phyloP scores from a whole-genome alignment of 768 basidiomycete genomes.

The Suillus discolor region DNA sequence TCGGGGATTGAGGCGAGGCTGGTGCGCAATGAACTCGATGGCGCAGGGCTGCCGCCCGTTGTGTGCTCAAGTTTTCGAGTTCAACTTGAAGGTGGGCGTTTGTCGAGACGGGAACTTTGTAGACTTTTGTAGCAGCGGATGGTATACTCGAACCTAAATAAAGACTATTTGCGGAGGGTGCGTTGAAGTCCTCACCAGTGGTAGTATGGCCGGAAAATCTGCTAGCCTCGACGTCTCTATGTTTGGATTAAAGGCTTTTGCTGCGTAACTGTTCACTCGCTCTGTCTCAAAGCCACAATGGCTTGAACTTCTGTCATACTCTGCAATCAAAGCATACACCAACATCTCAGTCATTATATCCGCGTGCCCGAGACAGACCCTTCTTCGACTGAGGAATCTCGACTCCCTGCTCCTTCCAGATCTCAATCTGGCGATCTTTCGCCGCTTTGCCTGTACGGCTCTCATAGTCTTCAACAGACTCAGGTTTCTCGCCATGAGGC shows the following conservation, averaged over 20 bases:
- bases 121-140: too few species aligned
- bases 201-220: too few species aligned
- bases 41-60: too few species aligned
- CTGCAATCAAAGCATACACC: not conserved
- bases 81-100: too few species aligned
- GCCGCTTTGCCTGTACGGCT: constrained; percentile 62
- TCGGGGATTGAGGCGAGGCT: too few species aligned
- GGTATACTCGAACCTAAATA: too few species aligned
- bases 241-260: not conserved
- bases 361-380: constrained; percentile 42
- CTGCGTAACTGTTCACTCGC: not conserved
- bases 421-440: constrained; percentile 71
- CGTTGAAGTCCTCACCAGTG: too few species aligned
- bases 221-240: too few species aligned
- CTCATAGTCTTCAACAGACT: constrained; percentile 76
- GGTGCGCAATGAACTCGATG: too few species aligned
- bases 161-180: not conserved
- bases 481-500: constrained; percentile 78
- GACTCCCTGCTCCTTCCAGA: constrained; percentile 70
- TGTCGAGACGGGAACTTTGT: too few species aligned
- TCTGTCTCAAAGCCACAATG: not conserved
- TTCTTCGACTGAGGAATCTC: constrained; percentile 36
- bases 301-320: not conserved
- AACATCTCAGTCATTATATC: constrained; percentile 59
- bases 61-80: too few species aligned